Conservation (phyloP, 2,329 filamentous ascomycete genomes). For the Paramyrothecium roridum region DNA sequence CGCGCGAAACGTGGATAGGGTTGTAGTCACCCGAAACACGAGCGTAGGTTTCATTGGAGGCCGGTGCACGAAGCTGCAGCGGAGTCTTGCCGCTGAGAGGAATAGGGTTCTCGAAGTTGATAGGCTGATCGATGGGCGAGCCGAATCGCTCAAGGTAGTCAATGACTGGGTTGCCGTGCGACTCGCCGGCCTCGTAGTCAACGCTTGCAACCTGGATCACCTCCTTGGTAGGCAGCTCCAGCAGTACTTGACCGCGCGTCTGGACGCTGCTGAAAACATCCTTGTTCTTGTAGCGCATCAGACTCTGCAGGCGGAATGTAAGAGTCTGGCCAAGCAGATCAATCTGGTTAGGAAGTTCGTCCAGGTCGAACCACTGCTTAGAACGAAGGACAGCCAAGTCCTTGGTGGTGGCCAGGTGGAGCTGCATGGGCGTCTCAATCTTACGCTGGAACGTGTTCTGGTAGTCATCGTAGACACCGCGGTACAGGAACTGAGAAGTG, state of each 20-base stretch:
- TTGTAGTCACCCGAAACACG: slow-evolving; percentile 98
- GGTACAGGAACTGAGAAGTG: slow-evolving; percentile 96
- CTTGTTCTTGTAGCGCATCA: slow-evolving; percentile 94
- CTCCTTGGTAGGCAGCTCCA: slow-evolving; percentile 96
- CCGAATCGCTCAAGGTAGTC: slow-evolving; percentile 94
- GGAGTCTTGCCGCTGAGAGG: slow-evolving; percentile 90
- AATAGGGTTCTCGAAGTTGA: slow-evolving; percentile 97
- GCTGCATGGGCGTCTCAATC: slow-evolving; percentile 89
- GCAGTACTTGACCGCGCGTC: slow-evolving; percentile 85
- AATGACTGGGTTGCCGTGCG: slow-evolving; percentile 93
- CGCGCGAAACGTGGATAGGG: slow-evolving; percentile 95
- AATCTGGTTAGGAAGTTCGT: slow-evolving; percentile 65
- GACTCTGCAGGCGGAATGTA: slow-evolving; percentile 90
- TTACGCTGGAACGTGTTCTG: slow-evolving; percentile 99
- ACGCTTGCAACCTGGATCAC: slow-evolving; percentile 96
- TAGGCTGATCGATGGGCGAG: slow-evolving; percentile 88
- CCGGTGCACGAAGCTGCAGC: slow-evolving; percentile 82
- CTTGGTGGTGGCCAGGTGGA: slow-evolving; percentile 82
- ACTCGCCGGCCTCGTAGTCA: slow-evolving; percentile 87
- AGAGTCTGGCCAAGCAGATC: slow-evolving; percentile 90
- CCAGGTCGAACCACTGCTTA: slow-evolving; percentile 96
- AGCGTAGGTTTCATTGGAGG: slow-evolving; percentile 97
- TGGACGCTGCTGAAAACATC: slow-evolving; percentile 86
- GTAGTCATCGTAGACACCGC: slow-evolving; percentile 86
- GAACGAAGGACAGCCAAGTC: slow-evolving; percentile 92